These are phyloP conservation scores for Incumbomyces lentus DNA, from an alignment of 2,329 filamentous ascomycete species.

Conservation along the genomic window DNA sequence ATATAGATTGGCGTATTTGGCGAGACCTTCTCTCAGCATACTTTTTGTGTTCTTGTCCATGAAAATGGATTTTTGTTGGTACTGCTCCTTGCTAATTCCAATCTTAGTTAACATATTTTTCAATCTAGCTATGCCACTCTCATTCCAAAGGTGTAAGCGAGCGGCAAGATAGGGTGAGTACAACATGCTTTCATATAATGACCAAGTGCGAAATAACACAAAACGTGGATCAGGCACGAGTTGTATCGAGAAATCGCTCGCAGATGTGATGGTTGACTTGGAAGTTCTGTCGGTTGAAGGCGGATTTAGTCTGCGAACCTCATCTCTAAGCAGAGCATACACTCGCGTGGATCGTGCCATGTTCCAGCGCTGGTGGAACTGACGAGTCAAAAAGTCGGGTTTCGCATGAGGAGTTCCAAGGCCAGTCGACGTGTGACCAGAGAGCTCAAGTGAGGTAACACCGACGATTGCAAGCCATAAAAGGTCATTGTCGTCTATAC, in stretches of 20 bases:
- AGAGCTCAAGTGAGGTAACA: constrained; percentile 85
- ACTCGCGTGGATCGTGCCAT: constrained; percentile 61
- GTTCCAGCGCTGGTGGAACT: constrained; percentile 17
- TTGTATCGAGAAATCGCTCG: constrained; percentile 84
- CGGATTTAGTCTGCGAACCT: constrained; percentile 87
- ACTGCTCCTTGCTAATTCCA: constrained; percentile 88
- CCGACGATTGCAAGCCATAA: constrained; percentile 93
- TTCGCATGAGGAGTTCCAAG: constrained; percentile 50
- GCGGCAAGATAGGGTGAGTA: constrained; percentile 93
- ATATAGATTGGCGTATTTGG: constrained; percentile 87
- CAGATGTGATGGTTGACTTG: constrained; percentile 53
- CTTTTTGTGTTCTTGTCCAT: constrained; percentile 98
- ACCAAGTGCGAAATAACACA: constrained; percentile 89
- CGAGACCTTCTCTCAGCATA: constrained; percentile 68
- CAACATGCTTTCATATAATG: constrained; percentile 94
- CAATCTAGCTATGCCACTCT: constrained; percentile 73
- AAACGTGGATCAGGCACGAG: constrained; percentile 90
- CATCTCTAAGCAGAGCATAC: constrained; percentile 76
- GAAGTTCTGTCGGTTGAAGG: constrained; percentile 42
- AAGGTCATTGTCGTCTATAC: constrained; percentile 91
- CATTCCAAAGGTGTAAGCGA: constrained; percentile 87
- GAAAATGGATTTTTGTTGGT: constrained; percentile 90
- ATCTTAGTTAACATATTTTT: constrained; percentile 96
- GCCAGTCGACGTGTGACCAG: constrained; percentile 73
- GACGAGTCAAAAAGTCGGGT: constrained; percentile 29